Evolutionary conservation across 106 monocot species (phyloP).

Genomic region (Alisma plantagoaquatica): DNA sequence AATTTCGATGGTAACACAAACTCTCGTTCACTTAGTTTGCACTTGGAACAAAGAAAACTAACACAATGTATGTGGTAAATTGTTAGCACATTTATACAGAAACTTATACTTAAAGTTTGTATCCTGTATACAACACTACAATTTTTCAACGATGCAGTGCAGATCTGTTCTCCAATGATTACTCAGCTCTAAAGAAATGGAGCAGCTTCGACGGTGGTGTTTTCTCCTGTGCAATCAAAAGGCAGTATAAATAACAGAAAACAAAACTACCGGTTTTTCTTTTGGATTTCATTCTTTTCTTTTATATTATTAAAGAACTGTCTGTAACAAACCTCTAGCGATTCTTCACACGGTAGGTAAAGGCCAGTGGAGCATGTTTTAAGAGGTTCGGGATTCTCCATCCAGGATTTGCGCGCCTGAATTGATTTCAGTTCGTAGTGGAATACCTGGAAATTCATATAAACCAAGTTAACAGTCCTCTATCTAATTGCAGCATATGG

Average conservation of each 20-base stretch:
- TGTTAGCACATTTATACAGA: no score
- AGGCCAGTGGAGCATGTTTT: slow-evolving; percentile 79
- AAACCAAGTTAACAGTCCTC: not conserved
- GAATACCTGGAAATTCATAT: slow-evolving; percentile 44
- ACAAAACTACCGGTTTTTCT: not conserved
- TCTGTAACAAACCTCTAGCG: slow-evolving; percentile 26
- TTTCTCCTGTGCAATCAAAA: slow-evolving; percentile 33
- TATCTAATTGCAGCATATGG: not conserved
- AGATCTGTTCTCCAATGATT: no score
- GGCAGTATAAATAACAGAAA: not conserved
- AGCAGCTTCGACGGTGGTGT: slow-evolving; percentile 45
- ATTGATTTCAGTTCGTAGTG: slow-evolving; percentile 54
- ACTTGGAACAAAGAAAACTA: no score
- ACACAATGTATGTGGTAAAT: no score
- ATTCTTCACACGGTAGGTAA: slow-evolving; percentile 26
- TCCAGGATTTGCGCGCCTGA: slow-evolving; percentile 67
- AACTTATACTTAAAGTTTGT: no score
- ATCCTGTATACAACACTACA: no score
- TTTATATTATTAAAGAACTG: not conserved
- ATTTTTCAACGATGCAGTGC: no score
- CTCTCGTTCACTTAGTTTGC: no score
- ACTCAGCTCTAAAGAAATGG: slow-evolving; percentile 54
- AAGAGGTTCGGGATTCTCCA: slow-evolving; percentile 70
- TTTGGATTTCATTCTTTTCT: not conserved
- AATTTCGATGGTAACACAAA: no score